A percentile compares a stretch with the other conserved stretches of the same genome.
Evolutionary conservation across 768 basidiomycete genomes (phyloP).

Genomic region (Amyloporia xantha): DNA sequence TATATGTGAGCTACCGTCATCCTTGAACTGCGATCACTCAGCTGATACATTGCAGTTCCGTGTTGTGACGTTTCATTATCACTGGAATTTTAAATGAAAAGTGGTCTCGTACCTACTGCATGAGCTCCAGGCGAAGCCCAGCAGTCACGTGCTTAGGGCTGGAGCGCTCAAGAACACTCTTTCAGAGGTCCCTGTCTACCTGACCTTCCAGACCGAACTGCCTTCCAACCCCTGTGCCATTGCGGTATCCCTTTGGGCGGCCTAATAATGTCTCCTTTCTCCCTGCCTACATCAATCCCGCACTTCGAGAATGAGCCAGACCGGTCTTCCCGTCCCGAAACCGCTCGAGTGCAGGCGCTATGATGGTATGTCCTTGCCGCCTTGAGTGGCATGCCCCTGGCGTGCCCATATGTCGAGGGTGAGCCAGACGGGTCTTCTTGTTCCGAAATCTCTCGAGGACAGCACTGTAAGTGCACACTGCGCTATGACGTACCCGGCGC

Average conservation of each 20-base stretch:
- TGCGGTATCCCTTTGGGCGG: too few species aligned
- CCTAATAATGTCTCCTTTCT: too few species aligned
- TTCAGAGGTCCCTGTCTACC: not conserved
- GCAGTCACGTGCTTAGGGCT: conserved; percentile 12
- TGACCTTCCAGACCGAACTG: not conserved
- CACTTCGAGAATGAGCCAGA: too few species aligned
- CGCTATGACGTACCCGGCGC: not conserved
- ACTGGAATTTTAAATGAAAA: not conserved
- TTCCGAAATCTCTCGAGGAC: conserved; percentile 13
- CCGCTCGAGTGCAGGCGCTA: not conserved
- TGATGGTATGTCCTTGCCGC: not conserved
- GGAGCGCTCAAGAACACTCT: conserved; percentile 8
- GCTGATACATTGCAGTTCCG: too few species aligned
- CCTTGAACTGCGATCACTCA: too few species aligned
- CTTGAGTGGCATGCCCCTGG: not conserved
- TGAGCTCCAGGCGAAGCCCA: not conserved
- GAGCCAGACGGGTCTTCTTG: conserved; percentile 12
- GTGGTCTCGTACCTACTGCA: not conserved
- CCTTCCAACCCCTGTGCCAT: not conserved
- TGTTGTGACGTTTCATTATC: too few species aligned
- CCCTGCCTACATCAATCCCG: too few species aligned
- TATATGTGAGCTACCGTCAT: too few species aligned
- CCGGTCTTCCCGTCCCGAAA: too few species aligned
- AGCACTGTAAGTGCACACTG: not conserved
- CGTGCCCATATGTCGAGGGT: not conserved